Conservation (phyloP, 257 asterid species). For the Nicotiana sylvestris region DNA sequence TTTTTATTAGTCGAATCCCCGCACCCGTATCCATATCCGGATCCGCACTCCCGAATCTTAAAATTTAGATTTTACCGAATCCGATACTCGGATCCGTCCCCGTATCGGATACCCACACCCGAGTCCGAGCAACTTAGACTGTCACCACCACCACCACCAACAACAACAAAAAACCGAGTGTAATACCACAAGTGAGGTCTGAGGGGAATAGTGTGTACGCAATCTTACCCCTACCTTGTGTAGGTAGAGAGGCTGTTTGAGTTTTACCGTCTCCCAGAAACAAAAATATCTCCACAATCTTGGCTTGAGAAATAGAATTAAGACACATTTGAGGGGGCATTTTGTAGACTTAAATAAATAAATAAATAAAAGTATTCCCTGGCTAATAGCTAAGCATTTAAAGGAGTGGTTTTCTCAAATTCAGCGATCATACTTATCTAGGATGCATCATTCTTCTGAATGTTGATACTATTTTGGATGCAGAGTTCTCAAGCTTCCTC, state of each 20-base stretch:
- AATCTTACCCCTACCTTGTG: no score
- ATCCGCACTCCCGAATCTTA: no score
- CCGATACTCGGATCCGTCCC: no score
- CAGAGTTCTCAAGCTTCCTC: constrained; percentile 76
- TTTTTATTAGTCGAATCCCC: no score
- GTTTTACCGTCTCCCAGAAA: not conserved
- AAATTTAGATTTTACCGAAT: no score
- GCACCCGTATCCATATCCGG: no score
- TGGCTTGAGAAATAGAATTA: not conserved
- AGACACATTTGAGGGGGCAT: not conserved
- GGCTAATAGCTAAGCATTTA: not conserved
- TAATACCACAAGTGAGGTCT: no score
- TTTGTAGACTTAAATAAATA: not conserved
- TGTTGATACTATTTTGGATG: constrained; percentile 13
- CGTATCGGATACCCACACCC: no score
- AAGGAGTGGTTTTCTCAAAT: not conserved
- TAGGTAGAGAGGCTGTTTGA: not conserved
- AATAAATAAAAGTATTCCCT: not conserved
- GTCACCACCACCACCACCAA: no score
- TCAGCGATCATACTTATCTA: not conserved
- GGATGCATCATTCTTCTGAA: constrained; percentile 7
- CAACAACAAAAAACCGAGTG: no score
- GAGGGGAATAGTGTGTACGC: no score
- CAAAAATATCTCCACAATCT: not conserved
- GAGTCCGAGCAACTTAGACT: no score